Base-by-base conservation (phyloP, 148 eudicot genomes). In the Cornus suecica region DNA sequence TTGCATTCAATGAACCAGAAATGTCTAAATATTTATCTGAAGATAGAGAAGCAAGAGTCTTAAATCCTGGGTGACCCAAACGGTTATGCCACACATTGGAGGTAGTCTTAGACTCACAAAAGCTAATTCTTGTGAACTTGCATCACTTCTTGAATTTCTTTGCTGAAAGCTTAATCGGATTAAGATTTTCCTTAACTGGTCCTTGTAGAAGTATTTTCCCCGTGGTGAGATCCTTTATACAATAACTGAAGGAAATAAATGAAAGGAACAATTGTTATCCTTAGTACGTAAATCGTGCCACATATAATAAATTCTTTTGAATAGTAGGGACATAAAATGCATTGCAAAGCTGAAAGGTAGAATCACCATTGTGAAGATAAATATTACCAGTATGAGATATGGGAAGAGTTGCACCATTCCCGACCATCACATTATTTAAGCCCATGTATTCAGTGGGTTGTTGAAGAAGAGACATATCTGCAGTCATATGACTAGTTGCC, bases 191-290 rank as follows among this genome's bases (percentile, higher is more conserved):
- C 18, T 18, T 66, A 66, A 66, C 18, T 18, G 42, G 18, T 18
- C 69, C 20, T 8, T 3, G 10, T 2, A 66, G 69, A 30, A 66
- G 69, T 27, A 66, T 6, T 66, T 29, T 66, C 41, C 69, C 22
- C 22, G 18, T 66, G 14, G 69, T 37, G 20, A 66, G 16, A 66
- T 66, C 69, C 69, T 66, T 66, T 6, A 66, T 37, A 66, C 69
- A 30, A 66, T 66, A 66, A 66, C 69, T 37, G 22, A 66, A 27
- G 69, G 22, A 27, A 29, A 29, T 6, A 29, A 29, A 10, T 66
- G 42, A 66, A 66, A 66, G 8, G 69, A 66, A n/a, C n/a, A n/a
- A n/a, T n/a, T n/a, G n/a, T n/a, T n/a, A n/a, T n/a, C n/a, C n/a
- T n/a, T n/a, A n/a, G n/a, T n/a, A n/a, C n/a, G n/a, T n/a, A n/a